Evolutionary conservation across 495 filamentous ascomycete genomes (phyloP), one percentile per base, ranked within the genome.

Genomic region (Jackrogersella minutella): DNA sequence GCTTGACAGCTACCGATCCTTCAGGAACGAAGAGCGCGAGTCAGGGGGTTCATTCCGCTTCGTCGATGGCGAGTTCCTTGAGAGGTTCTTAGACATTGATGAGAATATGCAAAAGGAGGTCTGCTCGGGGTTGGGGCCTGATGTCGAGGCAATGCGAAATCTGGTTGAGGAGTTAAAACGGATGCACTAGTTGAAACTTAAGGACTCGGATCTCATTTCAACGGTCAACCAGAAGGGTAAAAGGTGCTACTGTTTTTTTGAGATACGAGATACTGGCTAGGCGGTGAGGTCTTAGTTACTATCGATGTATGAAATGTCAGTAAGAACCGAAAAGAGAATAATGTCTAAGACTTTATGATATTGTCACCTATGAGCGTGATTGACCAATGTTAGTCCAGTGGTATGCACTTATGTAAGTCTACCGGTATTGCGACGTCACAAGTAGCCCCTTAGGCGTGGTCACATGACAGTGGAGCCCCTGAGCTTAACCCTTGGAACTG

Each of bases 51-150:
- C 96, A 0, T 89, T 86, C 64, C 84, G 95, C 6, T 97, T 98
- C 71, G 87, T 98, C 40, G 95, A 99, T 71, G 95, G 93, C 0
- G 95, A 98, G 72, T 78, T 98, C 50, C 81, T 99, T 22, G 93
- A 97, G 76, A 74, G 84, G 39, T 99, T 97, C 75, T 74, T 98
- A 57, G 88, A 92, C 64, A 79, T 89, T 43, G 78, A 82, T 40
- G 83, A 87, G 41, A 77, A 74, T 6, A 72, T 85, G 54, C 93
- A 96, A 72, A 80, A 85, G 73, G 82, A 86, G 69, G 86, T 97
- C 52, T 84, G 84, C 44, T 76, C 85, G 61, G 84, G 81, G 13
- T 73, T 91, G 11, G 86, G 81, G n/a, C 83, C 79, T 0, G 80
- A 84, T 58, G 87, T 95, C 2, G 91, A 92, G 67, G 86, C 87